Base-by-base conservation (phyloP, 2,329 filamentous ascomycete species). In the Aschersonia sp. region DNA sequence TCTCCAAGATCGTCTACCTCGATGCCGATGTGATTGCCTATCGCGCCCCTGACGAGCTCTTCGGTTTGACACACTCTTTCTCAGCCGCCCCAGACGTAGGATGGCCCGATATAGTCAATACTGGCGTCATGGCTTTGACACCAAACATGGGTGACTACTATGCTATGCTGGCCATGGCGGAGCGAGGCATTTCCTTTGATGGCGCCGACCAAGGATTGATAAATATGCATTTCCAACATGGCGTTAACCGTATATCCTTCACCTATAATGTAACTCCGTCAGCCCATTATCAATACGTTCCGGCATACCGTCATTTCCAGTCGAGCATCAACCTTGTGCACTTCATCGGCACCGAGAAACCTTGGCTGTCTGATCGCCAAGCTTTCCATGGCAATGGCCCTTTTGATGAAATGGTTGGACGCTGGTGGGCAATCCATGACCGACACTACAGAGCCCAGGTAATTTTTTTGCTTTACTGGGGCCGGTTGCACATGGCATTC, bases 31-130 rank as follows among this genome's bases (percentile, higher is more conserved):
- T 95, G 41, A 84, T 98, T n/a, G 86, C 87, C 31, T 77, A 95
- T 52, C 77, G 89, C 55, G 88, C 89, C 35, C 86, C 91, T 3
- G 91, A 98, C 59, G 92, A 98, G 73, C 80, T 98, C 48, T 94
- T 98, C 60, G 75, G 82, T 49, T 62, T 81, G 30, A 59, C 69
- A 4, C 67, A 78, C 45, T 60, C 72, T 47, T 82, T 83, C 60
- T 75, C 78, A 41, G 80, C 92, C 2, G 89, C 86, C 9, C 89
- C 92, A 32, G 92, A 98, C 65, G 89, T 97, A 58, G 92, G 92
- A 56, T 98, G 92, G 92, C 92, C 92, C 35, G 92, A 98, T 67
- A 78, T 89, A 51, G 97, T 97, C 79, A 98, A 98, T 67, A 89
- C 85, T n/a, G 92, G 92, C 59, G 80, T 98, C 56, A 94, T 98